Base-by-base conservation (phyloP, 73 alveolate species). In the Paramecium primaurelia region DNA sequence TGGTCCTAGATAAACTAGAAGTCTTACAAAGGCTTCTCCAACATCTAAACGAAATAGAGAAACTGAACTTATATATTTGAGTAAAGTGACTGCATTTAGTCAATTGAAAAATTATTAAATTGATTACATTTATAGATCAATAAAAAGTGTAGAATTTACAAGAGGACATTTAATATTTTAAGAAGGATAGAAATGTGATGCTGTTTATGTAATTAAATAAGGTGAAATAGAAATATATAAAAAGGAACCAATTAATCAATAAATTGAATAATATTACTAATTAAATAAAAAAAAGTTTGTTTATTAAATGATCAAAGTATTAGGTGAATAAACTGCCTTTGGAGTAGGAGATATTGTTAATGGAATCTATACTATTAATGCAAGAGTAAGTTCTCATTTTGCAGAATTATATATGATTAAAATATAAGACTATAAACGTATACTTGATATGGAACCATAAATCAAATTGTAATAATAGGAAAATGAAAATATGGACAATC, bases 381-480 rank as follows among this genome's bases (percentile, higher is more conserved):
- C 84, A 8, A 64, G 84, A 34, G 84, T 64, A 25, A 64, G 84
- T 64, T 64, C 84, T 25, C 49, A 64, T 25, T 25, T 64, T 26
- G 18, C 51, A 6, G 47, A 64, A 64, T 64, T 64, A 64, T 64
- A 64, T 34, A 64, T 64, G 84, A 64, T 64, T 32, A 28, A 34
- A 64, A 51, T 64, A 12, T 10, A 28, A 26, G 84, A 64, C 12
- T 64, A 64, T 64, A 64, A 64, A 7, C 45, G 84, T 8, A 64
- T 64, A 16, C 47, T 64, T 32, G 84, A 64, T 34, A 64, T 64
- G 84, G 84, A 64, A 64, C 84, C 84, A 28, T 64, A 64, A 64
- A 64, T 64, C 26, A 64, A 64, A 64, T 64, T 18, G 3, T 8
- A 28, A 64, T 9, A 20, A 28, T 32, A 32, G 51, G 84, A 64